Base-by-base conservation (phyloP, 768 basidiomycete genomes). In the Amanita rubescens region DNA sequence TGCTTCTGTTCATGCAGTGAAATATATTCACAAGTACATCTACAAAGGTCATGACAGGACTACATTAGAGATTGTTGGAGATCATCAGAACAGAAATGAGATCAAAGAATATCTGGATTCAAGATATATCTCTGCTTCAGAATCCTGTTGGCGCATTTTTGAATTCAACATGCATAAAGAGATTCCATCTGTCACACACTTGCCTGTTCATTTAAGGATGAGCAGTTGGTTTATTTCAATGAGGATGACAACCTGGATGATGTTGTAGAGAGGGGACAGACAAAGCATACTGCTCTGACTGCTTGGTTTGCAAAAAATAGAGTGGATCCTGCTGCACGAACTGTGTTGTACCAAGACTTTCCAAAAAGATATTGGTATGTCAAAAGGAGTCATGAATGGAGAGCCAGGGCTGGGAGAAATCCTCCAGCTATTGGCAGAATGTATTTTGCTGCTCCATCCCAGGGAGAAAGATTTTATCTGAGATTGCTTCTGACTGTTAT, bases 21-120 rank as follows among this genome's bases (percentile, higher is more conserved):
- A 77, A 50, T 81, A 81, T 49, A 59, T 71, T 15, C 67, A 69
- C 62, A 79, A 79, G 59, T 79, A 79, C 58, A 63, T 78, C 17
- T 67, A 77, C 62, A 81, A 80, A 57, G 77, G 80, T 7, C 57
- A 57, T 54, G 76, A 80, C 57, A 58, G 63, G 8, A 65, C 67
- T 0, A 71, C 73, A 0, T 12, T 76, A 30, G 63, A 71, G 54
- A 22, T 73, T 27, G 41, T 38, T 4, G 37, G 55, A 7, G 17
- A 10, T 2, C 3, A 30, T 30, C 65, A 77, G n/a, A 45, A 47
- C 45, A 17, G 14, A 0, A 65, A 77, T 62, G 71, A 77, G 58
- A 60, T 77, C 37, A 57, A 62, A 41, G 20, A 25, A 1, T 74
- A 65, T 55, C n/a, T 73, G 2, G 69, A 77, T 50, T 46, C 45